Evolutionary conservation across 345 rosid species (phyloP), one percentile per base, ranked within the genome.

Genomic region (Litchi chinensis): DNA sequence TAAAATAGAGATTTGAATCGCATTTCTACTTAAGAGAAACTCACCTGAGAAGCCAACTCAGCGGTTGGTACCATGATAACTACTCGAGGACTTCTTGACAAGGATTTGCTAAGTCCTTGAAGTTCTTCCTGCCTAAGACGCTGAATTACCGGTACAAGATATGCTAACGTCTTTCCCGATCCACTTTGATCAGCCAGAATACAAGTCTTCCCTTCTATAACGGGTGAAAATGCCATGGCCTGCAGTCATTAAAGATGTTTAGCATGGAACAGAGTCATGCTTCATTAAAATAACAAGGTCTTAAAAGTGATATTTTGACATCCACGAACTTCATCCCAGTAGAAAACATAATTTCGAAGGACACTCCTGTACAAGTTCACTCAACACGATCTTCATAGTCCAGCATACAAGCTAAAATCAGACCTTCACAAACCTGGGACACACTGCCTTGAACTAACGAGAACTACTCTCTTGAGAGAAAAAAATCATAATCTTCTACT

Each of bases 171-270:
- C 90, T 96, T 93, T 64, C 99, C 98, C 26, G 99, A 96, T 74
- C 99, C 99, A 88, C 98, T 96, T 87, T 96, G 99, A 82, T 95
- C 99, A 69, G 99, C 97, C 85, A 95, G 79, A 28, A 95, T 83
- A 85, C 98, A 95, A 82, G 88, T 92, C 81, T 90, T 93, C 76
- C 99, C 95, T 69, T 86, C 88, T 63, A 83, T 66, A 72, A 91
- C 93, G 50, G 96, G 87, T 70, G 83, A 43, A 88, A 95, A 95
- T 81, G 97, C 92, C 93, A 89, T 82, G 80, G 95, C 99, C 99
- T 92, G 92, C 87, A 83, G 68, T 76, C 52, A 79, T 15, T 68
- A 62, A 81, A 21, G 67, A 80, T 16, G 69, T 54, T 60, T 76
- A 67, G n/a, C 65, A 70, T 66, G 75, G 16, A 65, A 13, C 72